These are phyloP conservation scores for Cardamine resedifolia DNA, from an alignment of 345 rosid genomes.

Conservation along the genomic window DNA sequence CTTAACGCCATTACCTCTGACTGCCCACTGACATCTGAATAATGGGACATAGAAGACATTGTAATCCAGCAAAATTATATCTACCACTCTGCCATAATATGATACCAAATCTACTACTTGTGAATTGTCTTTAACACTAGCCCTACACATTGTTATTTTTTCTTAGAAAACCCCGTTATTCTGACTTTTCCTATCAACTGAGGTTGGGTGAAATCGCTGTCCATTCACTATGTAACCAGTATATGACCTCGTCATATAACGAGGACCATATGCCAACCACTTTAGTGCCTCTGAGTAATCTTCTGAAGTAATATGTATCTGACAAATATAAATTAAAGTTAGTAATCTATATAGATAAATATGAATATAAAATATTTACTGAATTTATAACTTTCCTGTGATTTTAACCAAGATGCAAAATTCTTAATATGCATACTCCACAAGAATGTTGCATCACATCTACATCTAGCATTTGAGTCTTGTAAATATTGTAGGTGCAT, in stretches of 20 bases:
- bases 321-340: background rate
- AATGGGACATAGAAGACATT: background rate
- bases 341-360: background rate
- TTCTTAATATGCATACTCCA: conserved; percentile 3
- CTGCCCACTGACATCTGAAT: background rate
- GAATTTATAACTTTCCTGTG: background rate
- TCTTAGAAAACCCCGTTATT: background rate
- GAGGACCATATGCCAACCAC: background rate
- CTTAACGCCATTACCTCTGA: background rate
- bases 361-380: too few relatives aligned
- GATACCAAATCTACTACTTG: background rate
- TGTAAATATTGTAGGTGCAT: conserved; percentile 1
- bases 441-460: background rate
- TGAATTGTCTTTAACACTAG: background rate
- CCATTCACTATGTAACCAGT: background rate
- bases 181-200: background rate
- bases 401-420: background rate
- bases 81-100: background rate
- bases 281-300: background rate
- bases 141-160: background rate
- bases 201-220: background rate
- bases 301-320: background rate
- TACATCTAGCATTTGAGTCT: background rate
- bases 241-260: background rate
- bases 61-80: background rate